Percentiles rank a stretch among this genome's conserved stretches.
Evolutionary conservation across 2,329 filamentous ascomycete genomes (phyloP).

Genomic region (Xylaria sp.): DNA sequence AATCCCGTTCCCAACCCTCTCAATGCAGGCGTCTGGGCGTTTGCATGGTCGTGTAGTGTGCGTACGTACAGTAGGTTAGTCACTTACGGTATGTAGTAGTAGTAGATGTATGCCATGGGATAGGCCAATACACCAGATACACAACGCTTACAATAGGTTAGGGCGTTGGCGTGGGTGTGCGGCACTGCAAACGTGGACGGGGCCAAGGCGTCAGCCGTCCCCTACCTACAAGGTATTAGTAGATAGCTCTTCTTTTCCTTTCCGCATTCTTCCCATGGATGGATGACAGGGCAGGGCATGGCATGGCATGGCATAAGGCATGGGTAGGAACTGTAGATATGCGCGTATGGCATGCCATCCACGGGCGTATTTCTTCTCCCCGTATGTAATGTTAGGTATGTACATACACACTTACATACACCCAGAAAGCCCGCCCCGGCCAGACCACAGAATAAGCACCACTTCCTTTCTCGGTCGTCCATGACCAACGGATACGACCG

Average conservation of each 20-base stretch:
- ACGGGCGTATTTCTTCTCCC: background rate
- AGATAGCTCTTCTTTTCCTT: too few species aligned
- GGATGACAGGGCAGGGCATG: background rate
- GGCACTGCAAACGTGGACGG: too few species aligned
- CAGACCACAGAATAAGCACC: constrained; percentile 6
- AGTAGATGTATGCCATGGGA: background rate
- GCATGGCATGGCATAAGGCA: background rate
- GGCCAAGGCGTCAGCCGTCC: too few species aligned
- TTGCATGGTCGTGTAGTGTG: background rate
- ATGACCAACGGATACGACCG: constrained; percentile 34
- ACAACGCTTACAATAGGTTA: too few species aligned
- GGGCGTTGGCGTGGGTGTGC: too few species aligned
- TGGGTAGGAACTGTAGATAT: background rate
- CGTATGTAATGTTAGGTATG: too few species aligned
- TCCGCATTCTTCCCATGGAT: too few species aligned
- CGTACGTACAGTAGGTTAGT: background rate
- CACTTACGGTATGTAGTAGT: too few species aligned
- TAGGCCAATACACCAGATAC: background rate
- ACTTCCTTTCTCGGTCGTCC: constrained; percentile 10
- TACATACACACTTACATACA: too few species aligned
- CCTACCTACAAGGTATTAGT: constrained; percentile 7
- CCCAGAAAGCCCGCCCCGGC: background rate
- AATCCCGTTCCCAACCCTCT: constrained; percentile 6
- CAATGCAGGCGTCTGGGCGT: background rate
- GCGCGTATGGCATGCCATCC: too few species aligned